These are phyloP conservation scores for Fusarium longipes DNA, from an alignment of 2,329 filamentous ascomycete genomes.

Conservation along the genomic window DNA sequence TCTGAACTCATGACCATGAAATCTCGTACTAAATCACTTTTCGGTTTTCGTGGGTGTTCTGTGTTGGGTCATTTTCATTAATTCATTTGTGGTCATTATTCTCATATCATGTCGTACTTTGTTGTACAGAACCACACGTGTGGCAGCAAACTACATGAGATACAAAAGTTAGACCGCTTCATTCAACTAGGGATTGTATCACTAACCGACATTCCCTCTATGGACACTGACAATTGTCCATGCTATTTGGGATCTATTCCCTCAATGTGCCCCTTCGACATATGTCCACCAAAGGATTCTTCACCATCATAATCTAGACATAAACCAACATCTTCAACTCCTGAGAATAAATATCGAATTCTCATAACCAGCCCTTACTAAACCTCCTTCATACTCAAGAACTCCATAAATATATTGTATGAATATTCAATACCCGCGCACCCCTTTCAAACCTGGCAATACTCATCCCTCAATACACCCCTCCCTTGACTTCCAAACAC, in stretches of 20 bases:
- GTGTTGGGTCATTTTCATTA: not conserved
- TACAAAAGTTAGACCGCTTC: constrained; percentile 9
- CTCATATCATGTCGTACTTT: constrained; percentile 2
- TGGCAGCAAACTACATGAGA: constrained; percentile 24
- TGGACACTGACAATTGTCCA: not conserved
- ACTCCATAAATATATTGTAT: constrained; percentile 33
- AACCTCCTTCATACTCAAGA: constrained; percentile 14
- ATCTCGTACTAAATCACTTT: not conserved
- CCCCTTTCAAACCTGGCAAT: constrained; percentile 16
- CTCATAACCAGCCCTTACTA: constrained; percentile 14
- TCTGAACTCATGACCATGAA: not conserved
- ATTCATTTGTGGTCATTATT: not conserved
- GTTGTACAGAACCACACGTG: constrained; percentile 23
- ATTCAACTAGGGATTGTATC: constrained; percentile 10
- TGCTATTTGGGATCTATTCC: not conserved
- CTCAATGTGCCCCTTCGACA: constrained; percentile 15
- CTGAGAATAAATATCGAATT: constrained; percentile 13
- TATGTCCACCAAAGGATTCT: constrained; percentile 3
- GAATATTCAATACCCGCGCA: constrained; percentile 39
- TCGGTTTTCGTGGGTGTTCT: not conserved
- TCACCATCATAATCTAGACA: constrained; percentile 1
- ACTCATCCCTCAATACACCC: constrained; percentile 30
- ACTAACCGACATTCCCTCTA: constrained; percentile 3
- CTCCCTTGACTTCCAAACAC: constrained; percentile 28
- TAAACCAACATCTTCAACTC: constrained; percentile 11